Conservation (phyloP, 441 rosid species). For the Corymbia calophylla region DNA sequence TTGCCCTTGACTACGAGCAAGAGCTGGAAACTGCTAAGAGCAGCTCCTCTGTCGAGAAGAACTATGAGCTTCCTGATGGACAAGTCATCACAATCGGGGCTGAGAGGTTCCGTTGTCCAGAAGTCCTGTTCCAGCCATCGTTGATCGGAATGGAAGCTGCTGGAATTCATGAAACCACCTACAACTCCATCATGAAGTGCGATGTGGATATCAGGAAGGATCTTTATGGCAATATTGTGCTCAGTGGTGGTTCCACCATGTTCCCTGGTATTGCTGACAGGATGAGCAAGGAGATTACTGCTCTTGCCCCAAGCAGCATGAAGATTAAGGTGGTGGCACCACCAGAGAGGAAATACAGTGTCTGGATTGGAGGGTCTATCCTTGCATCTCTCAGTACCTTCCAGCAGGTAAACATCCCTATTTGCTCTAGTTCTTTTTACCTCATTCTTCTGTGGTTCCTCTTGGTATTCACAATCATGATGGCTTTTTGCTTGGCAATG, state of each 20-base stretch:
- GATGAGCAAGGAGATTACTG: constrained; percentile 83
- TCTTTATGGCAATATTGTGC: constrained; percentile 69
- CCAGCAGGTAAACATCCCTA: constrained; percentile 51
- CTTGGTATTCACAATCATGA: neutral
- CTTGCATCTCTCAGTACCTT: constrained; percentile 87
- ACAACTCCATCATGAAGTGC: constrained; percentile 86
- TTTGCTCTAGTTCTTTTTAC: neutral
- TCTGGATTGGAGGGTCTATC: constrained; percentile 88
- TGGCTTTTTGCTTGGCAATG: neutral
- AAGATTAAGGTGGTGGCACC: constrained; percentile 82
- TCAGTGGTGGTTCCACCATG: constrained; percentile 86
- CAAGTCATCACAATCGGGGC: constrained; percentile 67
- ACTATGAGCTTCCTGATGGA: constrained; percentile 70
- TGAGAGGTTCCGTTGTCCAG: constrained; percentile 86
- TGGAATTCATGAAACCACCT: constrained; percentile 79
- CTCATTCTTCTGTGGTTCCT: neutral
- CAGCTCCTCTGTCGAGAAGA: constrained; percentile 66
- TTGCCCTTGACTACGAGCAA: constrained; percentile 68
- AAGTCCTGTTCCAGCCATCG: constrained; percentile 83
- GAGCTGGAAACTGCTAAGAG: constrained; percentile 64
- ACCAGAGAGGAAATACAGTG: constrained; percentile 84
- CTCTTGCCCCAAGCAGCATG: constrained; percentile 82
- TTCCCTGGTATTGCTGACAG: constrained; percentile 81
- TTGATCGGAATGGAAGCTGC: constrained; percentile 88
- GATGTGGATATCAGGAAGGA: constrained; percentile 89